Percentiles rank a stretch among this genome's conserved stretches.
phyloP scores from a whole-genome alignment of 306 rosid genomes.

The Lupinus albus region DNA sequence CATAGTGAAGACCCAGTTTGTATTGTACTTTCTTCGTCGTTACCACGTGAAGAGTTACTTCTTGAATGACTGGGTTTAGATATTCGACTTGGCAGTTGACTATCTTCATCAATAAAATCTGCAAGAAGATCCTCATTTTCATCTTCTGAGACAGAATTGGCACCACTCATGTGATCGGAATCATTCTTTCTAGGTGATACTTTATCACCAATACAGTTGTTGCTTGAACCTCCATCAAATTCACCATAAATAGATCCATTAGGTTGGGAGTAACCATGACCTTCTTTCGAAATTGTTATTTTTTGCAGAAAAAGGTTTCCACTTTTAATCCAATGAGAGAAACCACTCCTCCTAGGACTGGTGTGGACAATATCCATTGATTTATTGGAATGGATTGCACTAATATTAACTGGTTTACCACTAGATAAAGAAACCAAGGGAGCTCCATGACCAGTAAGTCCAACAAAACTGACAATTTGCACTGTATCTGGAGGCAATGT shows the following conservation, averaged over 20 bases:
- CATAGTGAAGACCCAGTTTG: constrained; percentile 95
- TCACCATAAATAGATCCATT: constrained; percentile 65
- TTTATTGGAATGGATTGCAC: constrained; percentile 54
- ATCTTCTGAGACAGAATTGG: constrained; percentile 69
- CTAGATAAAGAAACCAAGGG: constrained; percentile 71
- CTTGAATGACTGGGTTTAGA: constrained; percentile 57
- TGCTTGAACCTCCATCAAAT: constrained; percentile 58
- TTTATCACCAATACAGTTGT: constrained; percentile 53
- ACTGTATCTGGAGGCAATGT: constrained; percentile 77
- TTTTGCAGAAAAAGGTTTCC: constrained; percentile 87
- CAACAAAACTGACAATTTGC: constrained; percentile 88
- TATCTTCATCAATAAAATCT: constrained; percentile 98
- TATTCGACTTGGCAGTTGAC: constrained; percentile 96
- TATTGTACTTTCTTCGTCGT: constrained; percentile 62
- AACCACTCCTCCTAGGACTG: constrained; percentile 63
- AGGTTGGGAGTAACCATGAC: constrained; percentile 47
- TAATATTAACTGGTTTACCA: constrained; percentile 50
- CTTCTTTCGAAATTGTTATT: constrained; percentile 58
- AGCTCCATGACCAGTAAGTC: constrained; percentile 95
- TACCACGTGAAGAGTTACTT: constrained; percentile 53
- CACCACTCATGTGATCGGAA: constrained; percentile 57
- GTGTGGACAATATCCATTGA: constrained; percentile 52
- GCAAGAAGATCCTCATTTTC: constrained; percentile 99
- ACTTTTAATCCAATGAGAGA: constrained; percentile 70
- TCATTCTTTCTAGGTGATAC: constrained; percentile 56